Percentiles rank a stretch among this genome's conserved stretches.
These are phyloP conservation scores for Cordyceps militaris DNA, from an alignment of 2,329 filamentous ascomycete genomes.

Conservation along the genomic window DNA sequence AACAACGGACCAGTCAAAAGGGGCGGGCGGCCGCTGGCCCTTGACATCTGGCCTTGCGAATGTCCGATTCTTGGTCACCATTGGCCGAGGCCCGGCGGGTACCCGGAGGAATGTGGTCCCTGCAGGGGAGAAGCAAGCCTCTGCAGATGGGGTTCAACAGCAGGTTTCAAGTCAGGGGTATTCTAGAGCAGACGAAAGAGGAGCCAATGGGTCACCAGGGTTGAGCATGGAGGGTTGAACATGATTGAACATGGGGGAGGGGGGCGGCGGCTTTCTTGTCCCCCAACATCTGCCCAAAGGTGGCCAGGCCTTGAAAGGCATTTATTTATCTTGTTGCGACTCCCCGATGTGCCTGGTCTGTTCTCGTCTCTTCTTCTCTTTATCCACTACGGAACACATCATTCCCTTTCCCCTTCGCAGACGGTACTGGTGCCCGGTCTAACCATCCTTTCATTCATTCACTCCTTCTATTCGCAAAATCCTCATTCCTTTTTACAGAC, in stretches of 20 bases:
- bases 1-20: conserved; percentile 4
- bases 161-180: conserved; percentile 10
- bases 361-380: not conserved
- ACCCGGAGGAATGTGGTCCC: conserved; percentile 2
- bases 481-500: not conserved
- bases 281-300: not conserved
- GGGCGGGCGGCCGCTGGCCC: not conserved
- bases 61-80: not conserved
- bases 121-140: not conserved
- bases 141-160: conserved; percentile 10
- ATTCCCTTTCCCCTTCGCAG: conserved; percentile 2
- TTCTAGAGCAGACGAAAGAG: not conserved
- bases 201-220: no score
- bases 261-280: no score
- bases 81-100: not conserved
- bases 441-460: not conserved
- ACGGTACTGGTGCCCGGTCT: conserved; percentile 11
- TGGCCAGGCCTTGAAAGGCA: not conserved
- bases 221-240: no score
- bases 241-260: no score
- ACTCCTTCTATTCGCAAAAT: not conserved
- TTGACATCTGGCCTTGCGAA: not conserved
- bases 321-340: not conserved
- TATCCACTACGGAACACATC: conserved; percentile 5
- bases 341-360: not conserved